Conservation (phyloP, 805 yeast species). For the Monosporozyma unispora region DNA sequence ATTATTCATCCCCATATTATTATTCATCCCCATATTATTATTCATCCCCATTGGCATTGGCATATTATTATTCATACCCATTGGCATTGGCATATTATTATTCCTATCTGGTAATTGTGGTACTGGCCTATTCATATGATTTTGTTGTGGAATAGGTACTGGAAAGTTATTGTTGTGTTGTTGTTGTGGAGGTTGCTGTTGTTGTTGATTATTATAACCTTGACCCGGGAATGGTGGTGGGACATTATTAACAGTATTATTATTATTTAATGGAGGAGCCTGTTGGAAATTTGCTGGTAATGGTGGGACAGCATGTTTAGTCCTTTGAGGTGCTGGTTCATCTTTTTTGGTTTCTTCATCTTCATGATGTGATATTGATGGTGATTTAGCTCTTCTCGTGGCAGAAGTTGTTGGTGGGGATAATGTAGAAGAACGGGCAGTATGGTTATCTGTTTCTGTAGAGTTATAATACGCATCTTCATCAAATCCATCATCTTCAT, state of each 20-base stretch:
- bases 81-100: constrained; percentile 1
- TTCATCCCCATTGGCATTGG: constrained; percentile 9
- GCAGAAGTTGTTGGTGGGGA: constrained; percentile 13
- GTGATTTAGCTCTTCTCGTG: constrained; percentile 17
- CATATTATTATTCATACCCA: too few species aligned
- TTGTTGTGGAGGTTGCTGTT: constrained; percentile 7
- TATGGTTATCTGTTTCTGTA: neutral
- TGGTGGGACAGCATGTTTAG: constrained; percentile 20
- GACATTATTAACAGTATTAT: neutral
- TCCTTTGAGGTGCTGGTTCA: constrained; percentile 11
- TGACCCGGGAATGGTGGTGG: constrained; percentile 3
- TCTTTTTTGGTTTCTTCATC: constrained; percentile 18
- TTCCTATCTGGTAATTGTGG: constrained; percentile 15
- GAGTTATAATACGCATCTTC: constrained; percentile 3
- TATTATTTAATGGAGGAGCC: neutral
- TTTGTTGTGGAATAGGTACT: constrained; percentile 9
- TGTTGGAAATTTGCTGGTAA: constrained; percentile 11
- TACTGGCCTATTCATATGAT: constrained; percentile 10
- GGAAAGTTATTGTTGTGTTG: constrained; percentile 4
- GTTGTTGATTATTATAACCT: constrained; percentile 1
- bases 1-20: too few species aligned
- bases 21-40: constrained; percentile 9
- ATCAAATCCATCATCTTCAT: constrained; percentile 7
- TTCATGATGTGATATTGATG: constrained; percentile 11
- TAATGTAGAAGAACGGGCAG: neutral